Evolutionary conservation across 2,329 filamentous ascomycete species (phyloP).

Genomic region (Rhynchosporium agropyri): DNA sequence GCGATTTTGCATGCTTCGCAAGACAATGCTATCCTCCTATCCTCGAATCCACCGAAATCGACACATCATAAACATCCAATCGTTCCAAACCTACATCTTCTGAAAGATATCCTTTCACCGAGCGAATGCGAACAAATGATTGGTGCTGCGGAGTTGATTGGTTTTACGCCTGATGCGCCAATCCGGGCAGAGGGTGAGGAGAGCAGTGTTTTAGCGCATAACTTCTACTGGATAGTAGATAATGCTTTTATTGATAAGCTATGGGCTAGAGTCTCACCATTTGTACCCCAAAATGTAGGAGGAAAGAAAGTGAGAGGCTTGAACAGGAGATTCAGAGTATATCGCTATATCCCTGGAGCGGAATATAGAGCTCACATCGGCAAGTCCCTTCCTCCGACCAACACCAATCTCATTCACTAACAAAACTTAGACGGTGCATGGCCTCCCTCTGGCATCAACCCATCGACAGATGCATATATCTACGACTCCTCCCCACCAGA

Average conservation of each 20-base stretch:
- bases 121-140: conserved; percentile 68
- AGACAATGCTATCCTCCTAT: conserved; percentile 58
- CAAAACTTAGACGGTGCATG: conserved; percentile 60
- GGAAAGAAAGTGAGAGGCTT: conserved; percentile 63
- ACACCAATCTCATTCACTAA: not conserved
- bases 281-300: conserved; percentile 57
- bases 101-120: conserved; percentile 61
- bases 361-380: conserved; percentile 71
- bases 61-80: conserved; percentile 59
- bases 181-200: conserved; percentile 64
- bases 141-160: conserved; percentile 64
- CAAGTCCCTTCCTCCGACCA: conserved; percentile 23
- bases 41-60: conserved; percentile 50
- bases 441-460: conserved; percentile 67
- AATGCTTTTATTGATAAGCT: conserved; percentile 62
- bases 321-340: conserved; percentile 71
- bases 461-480: conserved; percentile 52
- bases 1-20: conserved; percentile 66
- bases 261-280: conserved; percentile 62
- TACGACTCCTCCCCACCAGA: conserved; percentile 65
- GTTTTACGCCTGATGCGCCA: conserved; percentile 69
- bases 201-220: conserved; percentile 67
- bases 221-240: conserved; percentile 74
- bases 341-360: conserved; percentile 71
- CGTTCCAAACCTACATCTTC: conserved; percentile 63